Conservation (phyloP, 177 flowering plant species). For the Vitis hybrid region DNA sequence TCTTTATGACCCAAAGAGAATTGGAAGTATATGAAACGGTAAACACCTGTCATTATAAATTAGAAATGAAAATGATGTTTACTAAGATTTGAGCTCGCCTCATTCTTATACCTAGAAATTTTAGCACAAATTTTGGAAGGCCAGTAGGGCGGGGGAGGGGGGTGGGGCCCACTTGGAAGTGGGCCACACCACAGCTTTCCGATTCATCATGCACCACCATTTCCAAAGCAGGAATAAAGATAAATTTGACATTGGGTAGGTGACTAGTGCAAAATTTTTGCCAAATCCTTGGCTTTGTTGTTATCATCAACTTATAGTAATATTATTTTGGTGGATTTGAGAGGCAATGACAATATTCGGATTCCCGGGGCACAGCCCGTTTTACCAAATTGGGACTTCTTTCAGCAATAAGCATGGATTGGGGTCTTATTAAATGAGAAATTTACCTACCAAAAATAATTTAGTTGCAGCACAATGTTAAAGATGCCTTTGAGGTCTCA, state of each 20-base stretch:
- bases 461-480: neutral
- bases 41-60: no score
- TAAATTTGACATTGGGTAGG: neutral
- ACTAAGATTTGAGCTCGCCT: no score
- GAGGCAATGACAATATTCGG: no score
- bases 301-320: no score
- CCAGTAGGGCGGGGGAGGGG: no score
- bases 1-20: no score
- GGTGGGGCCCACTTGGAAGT: neutral
- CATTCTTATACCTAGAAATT: no score
- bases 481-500: neutral
- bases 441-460: neutral
- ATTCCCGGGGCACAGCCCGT: neutral
- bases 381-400: neutral
- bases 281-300: neutral
- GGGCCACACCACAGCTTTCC: slow-evolving; percentile 2
- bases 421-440: neutral
- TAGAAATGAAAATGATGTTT: no score
- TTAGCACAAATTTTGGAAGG: no score
- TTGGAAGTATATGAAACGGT: no score
- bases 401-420: neutral
- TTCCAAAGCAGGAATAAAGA: slow-evolving; percentile 7
- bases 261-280: neutral
- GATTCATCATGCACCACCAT: slow-evolving; percentile 12
- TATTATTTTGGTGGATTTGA: no score